phyloP scores from a whole-genome alignment of 352 stramenopile species.

The Phytophthora agathidicida region DNA sequence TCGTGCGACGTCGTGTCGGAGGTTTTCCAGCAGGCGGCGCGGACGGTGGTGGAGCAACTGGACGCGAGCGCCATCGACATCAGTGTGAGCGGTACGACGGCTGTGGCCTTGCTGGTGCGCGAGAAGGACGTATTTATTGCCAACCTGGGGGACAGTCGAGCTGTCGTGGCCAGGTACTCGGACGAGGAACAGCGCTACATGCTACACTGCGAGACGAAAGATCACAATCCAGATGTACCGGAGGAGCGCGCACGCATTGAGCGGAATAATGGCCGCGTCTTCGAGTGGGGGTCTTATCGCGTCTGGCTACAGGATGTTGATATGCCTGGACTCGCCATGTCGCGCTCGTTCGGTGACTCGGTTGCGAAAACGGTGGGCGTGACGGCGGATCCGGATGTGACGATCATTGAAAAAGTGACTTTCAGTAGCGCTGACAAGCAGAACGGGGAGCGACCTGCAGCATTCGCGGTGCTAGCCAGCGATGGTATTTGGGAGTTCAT shows the following conservation, averaged over 20 bases:
- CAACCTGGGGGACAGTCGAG: conserved; percentile 79
- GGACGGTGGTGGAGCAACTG: conserved; percentile 47
- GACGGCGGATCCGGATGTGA: conserved; percentile 70
- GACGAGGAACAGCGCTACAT: conserved; percentile 44
- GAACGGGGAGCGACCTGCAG: conserved; percentile 23
- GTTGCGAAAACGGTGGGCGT: conserved; percentile 85
- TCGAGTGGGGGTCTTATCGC: conserved; percentile 77
- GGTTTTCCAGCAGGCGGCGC: conserved; percentile 58
- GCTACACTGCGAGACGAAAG: conserved; percentile 65
- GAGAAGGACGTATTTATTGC: conserved; percentile 71
- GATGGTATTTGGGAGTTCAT: conserved; percentile 90
- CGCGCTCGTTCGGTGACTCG: conserved; percentile 76
- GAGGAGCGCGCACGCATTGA: conserved; percentile 78
- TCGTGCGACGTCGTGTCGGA: conserved; percentile 51
- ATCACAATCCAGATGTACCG: conserved; percentile 82
- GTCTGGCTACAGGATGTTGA: conserved; percentile 89
- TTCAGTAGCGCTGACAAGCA: conserved; percentile 26
- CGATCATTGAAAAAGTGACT: conserved; percentile 44
- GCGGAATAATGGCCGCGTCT: conserved; percentile 74
- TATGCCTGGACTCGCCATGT: conserved; percentile 88
- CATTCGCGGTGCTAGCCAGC: conserved; percentile 77
- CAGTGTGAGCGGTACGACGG: conserved; percentile 80
- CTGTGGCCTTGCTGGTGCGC: conserved; percentile 63
- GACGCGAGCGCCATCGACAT: conserved; percentile 64
- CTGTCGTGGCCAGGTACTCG: conserved; percentile 54